These are phyloP conservation scores for Claviceps fusiformis DNA, from an alignment of 2,329 filamentous ascomycete species.

Conservation along the genomic window DNA sequence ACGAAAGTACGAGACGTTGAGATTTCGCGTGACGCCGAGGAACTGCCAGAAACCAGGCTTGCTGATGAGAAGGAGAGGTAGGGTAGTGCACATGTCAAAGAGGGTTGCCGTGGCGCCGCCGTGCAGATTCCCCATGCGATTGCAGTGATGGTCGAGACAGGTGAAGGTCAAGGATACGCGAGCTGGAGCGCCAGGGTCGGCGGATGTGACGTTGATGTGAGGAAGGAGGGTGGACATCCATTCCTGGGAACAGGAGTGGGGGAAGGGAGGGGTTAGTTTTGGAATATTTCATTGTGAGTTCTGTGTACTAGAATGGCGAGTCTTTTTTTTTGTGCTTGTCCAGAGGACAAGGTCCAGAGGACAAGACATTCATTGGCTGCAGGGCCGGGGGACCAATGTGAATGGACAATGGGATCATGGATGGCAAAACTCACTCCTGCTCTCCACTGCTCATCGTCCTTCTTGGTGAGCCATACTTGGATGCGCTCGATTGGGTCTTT, in stretches of 20 bases:
- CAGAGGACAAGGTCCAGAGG: neutral
- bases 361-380: neutral
- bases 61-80: constrained; percentile 41
- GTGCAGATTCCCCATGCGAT: constrained; percentile 41
- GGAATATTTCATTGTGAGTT: neutral
- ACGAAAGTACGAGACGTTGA: constrained; percentile 54
- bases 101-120: constrained; percentile 52
- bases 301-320: neutral
- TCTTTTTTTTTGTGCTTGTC: no score
- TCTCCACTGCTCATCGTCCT: constrained; percentile 16
- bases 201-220: constrained; percentile 26
- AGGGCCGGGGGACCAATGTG: no score
- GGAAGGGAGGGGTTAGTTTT: neutral
- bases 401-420: neutral
- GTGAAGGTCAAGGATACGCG: constrained; percentile 33
- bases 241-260: constrained; percentile 20
- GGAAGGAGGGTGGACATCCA: constrained; percentile 31
- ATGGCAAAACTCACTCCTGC: constrained; percentile 16
- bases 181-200: constrained; percentile 20
- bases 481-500: constrained; percentile 19
- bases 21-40: constrained; percentile 50
- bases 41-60: constrained; percentile 46
- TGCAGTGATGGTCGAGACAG: constrained; percentile 37
- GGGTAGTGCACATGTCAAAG: constrained; percentile 52
- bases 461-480: constrained; percentile 17